A percentile compares a stretch with the other conserved stretches of the same genome.
These are phyloP conservation scores for Musa acuminata DNA, from an alignment of 176 grass and related monocot genomes.

Conservation along the genomic window DNA sequence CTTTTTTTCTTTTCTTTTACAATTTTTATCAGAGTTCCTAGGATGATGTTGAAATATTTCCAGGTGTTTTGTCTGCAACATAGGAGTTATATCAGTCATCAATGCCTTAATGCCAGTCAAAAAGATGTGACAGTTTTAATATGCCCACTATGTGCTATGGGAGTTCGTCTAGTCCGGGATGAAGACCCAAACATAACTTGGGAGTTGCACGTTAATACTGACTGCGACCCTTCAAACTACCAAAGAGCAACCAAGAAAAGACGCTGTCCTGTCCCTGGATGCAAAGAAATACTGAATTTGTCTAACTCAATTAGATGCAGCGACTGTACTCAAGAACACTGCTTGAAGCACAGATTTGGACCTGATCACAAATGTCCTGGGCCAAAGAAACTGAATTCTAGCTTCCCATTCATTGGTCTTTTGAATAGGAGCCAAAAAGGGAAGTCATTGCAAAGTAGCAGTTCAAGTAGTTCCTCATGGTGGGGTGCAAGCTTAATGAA, in stretches of 20 bases:
- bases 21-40: background rate
- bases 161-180: slow-evolving; percentile 56
- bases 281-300: slow-evolving; percentile 78
- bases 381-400: slow-evolving; percentile 55
- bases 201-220: slow-evolving; percentile 78
- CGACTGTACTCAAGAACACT: slow-evolving; percentile 88
- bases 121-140: slow-evolving; percentile 79
- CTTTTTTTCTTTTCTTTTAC: background rate
- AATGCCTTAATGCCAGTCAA: slow-evolving; percentile 68
- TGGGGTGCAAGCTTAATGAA: slow-evolving; percentile 60
- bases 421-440: slow-evolving; percentile 55
- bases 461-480: slow-evolving; percentile 56
- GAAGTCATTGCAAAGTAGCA: slow-evolving; percentile 33
- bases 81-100: slow-evolving; percentile 65
- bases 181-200: slow-evolving; percentile 96
- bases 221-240: slow-evolving; percentile 97
- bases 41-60: background rate
- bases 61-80: slow-evolving; percentile 91
- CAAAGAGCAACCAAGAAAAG: slow-evolving; percentile 80
- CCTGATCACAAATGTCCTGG: slow-evolving; percentile 77
- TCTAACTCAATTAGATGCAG: slow-evolving; percentile 94
- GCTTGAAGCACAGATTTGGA: slow-evolving; percentile 93
- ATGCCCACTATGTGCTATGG: slow-evolving; percentile 91
- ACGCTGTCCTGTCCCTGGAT: slow-evolving; percentile 69
- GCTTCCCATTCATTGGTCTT: slow-evolving; percentile 55